These are phyloP conservation scores for Penicillium olsonii DNA, from an alignment of 2,329 filamentous ascomycete genomes.

Conservation along the genomic window DNA sequence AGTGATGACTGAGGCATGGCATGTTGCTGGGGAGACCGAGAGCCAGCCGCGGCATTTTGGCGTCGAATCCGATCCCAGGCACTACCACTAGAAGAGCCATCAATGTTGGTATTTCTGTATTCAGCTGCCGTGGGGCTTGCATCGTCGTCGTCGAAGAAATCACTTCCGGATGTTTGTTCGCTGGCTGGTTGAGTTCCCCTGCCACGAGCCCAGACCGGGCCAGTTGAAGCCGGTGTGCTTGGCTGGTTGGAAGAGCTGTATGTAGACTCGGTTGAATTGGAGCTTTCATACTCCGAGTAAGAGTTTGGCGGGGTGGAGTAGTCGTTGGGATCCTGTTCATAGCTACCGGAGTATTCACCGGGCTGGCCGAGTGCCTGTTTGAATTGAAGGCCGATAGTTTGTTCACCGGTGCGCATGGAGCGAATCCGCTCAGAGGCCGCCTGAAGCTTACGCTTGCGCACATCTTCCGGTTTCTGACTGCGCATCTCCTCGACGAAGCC, in stretches of 20 bases:
- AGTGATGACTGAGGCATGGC: background rate
- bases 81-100: constrained; percentile 25
- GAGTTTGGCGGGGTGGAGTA: constrained; percentile 1
- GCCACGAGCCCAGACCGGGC: constrained; percentile 8
- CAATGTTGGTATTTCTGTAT: constrained; percentile 24
- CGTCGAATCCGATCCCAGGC: constrained; percentile 43
- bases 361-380: background rate
- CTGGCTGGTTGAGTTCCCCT: constrained; percentile 3
- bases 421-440: constrained; percentile 8
- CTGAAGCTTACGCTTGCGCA: constrained; percentile 21
- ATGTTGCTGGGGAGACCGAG: constrained; percentile 2
- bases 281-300: constrained; percentile 6
- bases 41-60: constrained; percentile 20
- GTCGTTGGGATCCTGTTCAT: constrained; percentile 8
- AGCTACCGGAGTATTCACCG: background rate
- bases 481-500: constrained; percentile 23
- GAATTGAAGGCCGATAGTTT: constrained; percentile 6
- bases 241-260: background rate
- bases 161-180: constrained; percentile 10
- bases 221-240: background rate
- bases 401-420: constrained; percentile 4
- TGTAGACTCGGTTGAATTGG: background rate
- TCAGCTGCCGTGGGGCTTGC: constrained; percentile 39
- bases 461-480: constrained; percentile 21
- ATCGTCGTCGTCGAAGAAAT: constrained; percentile 41